Evolutionary conservation across 2,329 filamentous ascomycete genomes (phyloP).

Genomic region (Exserohilum turcica): DNA sequence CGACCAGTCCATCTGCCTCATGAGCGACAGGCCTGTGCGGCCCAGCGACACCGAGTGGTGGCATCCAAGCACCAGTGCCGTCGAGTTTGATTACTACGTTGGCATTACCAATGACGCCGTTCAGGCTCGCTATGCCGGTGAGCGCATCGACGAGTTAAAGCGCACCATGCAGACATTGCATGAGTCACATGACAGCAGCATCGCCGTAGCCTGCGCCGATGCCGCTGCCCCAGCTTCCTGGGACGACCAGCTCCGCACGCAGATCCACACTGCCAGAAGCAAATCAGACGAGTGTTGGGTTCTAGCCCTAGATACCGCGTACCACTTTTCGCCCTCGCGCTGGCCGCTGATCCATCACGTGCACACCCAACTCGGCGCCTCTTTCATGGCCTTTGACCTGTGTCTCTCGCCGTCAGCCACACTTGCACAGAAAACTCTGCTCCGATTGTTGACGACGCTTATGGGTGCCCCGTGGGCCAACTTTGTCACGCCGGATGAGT

Average conservation of each 20-base stretch:
- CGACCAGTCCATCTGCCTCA: conserved; percentile 60
- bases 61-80: conserved; percentile 10
- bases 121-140: conserved; percentile 51
- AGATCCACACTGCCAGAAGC: conserved; percentile 6
- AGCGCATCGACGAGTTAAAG: conserved; percentile 16
- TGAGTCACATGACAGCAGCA: conserved; percentile 19
- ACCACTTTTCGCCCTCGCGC: conserved; percentile 62
- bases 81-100: conserved; percentile 49
- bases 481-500: conserved; percentile 55
- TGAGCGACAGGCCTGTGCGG: conserved; percentile 18
- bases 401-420: conserved; percentile 42
- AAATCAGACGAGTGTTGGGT: conserved; percentile 53
- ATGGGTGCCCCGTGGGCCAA: conserved; percentile 58
- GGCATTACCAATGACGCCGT: conserved; percentile 58
- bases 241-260: conserved; percentile 36
- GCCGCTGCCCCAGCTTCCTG: conserved; percentile 56
- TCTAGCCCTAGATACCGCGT: conserved; percentile 61
- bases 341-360: conserved; percentile 54
- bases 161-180: background rate
- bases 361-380: conserved; percentile 50
- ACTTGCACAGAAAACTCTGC: conserved; percentile 30
- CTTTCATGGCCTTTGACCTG: conserved; percentile 63
- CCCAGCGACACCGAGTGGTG: conserved; percentile 24
- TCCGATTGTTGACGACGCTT: conserved; percentile 53
- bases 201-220: conserved; percentile 55